A percentile compares a stretch with the other conserved stretches of the same genome.
Conservation (phyloP, 169 alveolate genomes). For the Sarcocystis neurona region DNA sequence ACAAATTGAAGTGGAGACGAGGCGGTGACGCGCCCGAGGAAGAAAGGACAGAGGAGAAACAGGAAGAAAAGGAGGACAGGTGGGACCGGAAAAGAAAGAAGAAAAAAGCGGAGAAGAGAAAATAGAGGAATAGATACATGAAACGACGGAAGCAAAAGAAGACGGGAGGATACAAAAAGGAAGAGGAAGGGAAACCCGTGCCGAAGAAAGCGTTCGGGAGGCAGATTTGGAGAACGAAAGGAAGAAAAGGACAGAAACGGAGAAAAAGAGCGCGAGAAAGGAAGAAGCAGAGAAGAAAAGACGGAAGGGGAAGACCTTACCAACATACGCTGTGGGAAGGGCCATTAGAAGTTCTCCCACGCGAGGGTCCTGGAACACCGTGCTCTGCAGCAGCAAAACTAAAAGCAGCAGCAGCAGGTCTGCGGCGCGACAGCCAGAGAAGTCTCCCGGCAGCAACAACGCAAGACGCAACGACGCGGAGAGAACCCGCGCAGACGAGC, state of each 20-base stretch:
- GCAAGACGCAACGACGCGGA: no score
- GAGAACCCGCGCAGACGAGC: no score
- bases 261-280: neutral
- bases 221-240: conserved; percentile 28
- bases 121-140: neutral
- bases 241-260: neutral
- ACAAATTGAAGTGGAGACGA: no score
- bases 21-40: no score
- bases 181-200: neutral
- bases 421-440: no score
- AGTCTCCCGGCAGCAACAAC: no score
- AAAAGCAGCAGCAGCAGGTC: no score
- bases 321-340: conserved; percentile 42
- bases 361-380: conserved; percentile 35
- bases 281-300: neutral
- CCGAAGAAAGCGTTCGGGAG: conserved; percentile 45
- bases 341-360: conserved; percentile 47
- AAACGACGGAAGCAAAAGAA: neutral
- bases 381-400: conserved; percentile 45
- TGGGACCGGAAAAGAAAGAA: no score
- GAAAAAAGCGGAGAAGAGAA: no score
- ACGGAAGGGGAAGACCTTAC: neutral
- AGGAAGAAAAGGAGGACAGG: no score
- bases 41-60: no score
- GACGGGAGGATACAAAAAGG: neutral